Evolutionary conservation across 371 early-diverging fungal genomes (phyloP).

Genomic region (Mucor racemosus): DNA sequence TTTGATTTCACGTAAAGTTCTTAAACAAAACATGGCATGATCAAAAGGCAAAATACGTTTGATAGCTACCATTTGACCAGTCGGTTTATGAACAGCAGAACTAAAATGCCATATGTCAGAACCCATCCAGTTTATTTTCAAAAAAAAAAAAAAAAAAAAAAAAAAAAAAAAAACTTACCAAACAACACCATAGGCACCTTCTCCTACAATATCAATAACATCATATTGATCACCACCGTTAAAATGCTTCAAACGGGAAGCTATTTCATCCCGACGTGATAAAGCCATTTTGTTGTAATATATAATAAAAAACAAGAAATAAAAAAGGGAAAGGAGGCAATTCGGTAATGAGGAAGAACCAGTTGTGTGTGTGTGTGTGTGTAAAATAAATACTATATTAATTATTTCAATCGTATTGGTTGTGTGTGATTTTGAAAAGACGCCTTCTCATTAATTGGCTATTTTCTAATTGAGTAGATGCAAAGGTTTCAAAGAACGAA

Average conservation of each 20-base stretch:
- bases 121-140: not conserved
- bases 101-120: conserved; percentile 42
- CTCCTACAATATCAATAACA: conserved; percentile 64
- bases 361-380: not conserved
- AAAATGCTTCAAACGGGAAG: conserved; percentile 57
- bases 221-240: conserved; percentile 68
- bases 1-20: conserved; percentile 90
- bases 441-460: conserved; percentile 1
- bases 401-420: conserved; percentile 1
- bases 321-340: not conserved
- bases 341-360: no score
- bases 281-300: conserved; percentile 6
- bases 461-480: not conserved
- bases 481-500: conserved; percentile 5
- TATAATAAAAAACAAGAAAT: not conserved
- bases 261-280: conserved; percentile 42
- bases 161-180: conserved; percentile 57
- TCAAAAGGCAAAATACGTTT: conserved; percentile 91
- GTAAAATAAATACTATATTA: not conserved
- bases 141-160: no score
- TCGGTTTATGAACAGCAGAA: conserved; percentile 81
- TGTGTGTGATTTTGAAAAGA: conserved; percentile 6
- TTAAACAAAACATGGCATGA: conserved; percentile 86
- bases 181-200: conserved; percentile 73
- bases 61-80: conserved; percentile 91